Evolutionary conservation across 129 eudicot species (phyloP).

Genomic region (Glebionis coronaria): DNA sequence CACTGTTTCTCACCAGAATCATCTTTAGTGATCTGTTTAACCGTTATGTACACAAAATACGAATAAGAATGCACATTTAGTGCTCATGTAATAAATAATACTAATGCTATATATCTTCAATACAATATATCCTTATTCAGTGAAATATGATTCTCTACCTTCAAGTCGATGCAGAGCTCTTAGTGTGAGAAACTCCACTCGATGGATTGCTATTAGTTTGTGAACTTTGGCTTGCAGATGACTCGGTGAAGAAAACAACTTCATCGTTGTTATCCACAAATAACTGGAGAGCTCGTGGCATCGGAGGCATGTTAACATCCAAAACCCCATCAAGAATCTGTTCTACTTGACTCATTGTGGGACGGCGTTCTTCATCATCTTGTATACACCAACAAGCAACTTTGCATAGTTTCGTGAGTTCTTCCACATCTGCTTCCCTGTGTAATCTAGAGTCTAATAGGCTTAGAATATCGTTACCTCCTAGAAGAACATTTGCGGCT

Average conservation of each 20-base stretch:
- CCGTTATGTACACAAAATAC: background rate
- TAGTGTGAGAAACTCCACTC: background rate
- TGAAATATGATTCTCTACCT: too few relatives aligned
- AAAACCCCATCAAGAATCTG: conserved; percentile 66
- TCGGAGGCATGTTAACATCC: conserved; percentile 60
- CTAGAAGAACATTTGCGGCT: conserved; percentile 37
- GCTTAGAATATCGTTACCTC: conserved; percentile 52
- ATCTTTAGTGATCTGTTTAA: background rate
- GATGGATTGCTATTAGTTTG: conserved; percentile 12
- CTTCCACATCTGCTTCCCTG: conserved; percentile 37
- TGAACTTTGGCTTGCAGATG: conserved; percentile 41
- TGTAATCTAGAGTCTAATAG: conserved; percentile 51
- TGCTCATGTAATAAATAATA: background rate
- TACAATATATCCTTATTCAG: too few relatives aligned
- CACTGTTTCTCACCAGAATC: background rate
- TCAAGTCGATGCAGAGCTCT: background rate
- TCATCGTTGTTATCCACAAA: conserved; percentile 37
- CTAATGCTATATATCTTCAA: too few relatives aligned
- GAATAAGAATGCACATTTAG: background rate
- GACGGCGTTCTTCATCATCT: conserved; percentile 60
- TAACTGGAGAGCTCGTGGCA: conserved; percentile 44
- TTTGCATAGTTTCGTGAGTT: conserved; percentile 50
- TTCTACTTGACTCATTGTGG: conserved; percentile 63
- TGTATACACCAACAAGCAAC: conserved; percentile 80
- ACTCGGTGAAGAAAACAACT: conserved; percentile 40